These are phyloP conservation scores for Plasmodium vivax DNA, from an alignment of 169 alveolate genomes.

Conservation along the genomic window DNA sequence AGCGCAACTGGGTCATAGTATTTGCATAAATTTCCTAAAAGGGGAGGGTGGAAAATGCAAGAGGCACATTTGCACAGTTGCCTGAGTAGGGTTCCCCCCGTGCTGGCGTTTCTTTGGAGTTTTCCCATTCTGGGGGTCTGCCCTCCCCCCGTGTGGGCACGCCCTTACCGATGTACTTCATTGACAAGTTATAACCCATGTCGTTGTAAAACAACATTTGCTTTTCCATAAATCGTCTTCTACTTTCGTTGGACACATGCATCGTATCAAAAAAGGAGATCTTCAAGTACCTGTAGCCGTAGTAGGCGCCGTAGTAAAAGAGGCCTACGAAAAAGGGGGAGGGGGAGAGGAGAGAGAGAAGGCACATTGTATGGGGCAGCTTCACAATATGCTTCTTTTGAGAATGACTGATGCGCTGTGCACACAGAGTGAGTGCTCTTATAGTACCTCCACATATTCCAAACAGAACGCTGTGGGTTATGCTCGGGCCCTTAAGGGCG, in stretches of 20 bases:
- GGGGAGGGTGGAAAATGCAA: not conserved
- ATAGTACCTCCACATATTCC: conserved; percentile 69
- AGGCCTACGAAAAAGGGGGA: conserved; percentile 1
- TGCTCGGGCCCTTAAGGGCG: conserved; percentile 64
- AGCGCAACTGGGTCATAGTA: conserved; percentile 73
- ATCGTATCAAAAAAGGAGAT: conserved; percentile 51
- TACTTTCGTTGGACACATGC: conserved; percentile 72
- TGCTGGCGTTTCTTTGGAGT: not conserved
- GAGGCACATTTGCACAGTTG: not conserved
- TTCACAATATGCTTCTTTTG: not conserved
- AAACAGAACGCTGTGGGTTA: conserved; percentile 67
- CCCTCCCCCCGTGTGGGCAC: not conserved
- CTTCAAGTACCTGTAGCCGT: conserved; percentile 40
- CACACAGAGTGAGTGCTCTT: not conserved
- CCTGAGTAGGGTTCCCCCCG: not conserved
- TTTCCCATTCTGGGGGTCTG: not conserved
- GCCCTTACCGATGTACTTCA: conserved; percentile 68
- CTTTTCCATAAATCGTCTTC: conserved; percentile 73
- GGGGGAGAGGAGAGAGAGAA: not conserved
- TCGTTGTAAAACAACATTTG: conserved; percentile 73
- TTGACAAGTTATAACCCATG: conserved; percentile 52
- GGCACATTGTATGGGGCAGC: not conserved
- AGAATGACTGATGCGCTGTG: not conserved
- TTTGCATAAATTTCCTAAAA: conserved; percentile 63
- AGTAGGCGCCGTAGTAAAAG: conserved; percentile 51